phyloP scores from a whole-genome alignment of 2,329 filamentous ascomycete species.

The Botrytis galanthina region DNA sequence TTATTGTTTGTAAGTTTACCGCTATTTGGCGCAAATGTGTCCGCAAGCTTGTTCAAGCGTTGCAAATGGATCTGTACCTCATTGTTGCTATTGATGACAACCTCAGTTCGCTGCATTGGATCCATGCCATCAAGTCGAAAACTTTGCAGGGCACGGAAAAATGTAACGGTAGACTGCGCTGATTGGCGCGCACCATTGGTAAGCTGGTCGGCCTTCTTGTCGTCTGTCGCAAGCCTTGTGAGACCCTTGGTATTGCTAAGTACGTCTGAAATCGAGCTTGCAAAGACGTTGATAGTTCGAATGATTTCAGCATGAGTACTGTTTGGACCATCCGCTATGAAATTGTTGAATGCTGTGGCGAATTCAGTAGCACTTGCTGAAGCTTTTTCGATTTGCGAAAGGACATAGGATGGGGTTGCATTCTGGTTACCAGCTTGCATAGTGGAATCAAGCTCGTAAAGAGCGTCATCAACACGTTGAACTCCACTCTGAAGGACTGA shows the following conservation, averaged over 20 bases:
- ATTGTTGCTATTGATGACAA: conserved; percentile 96
- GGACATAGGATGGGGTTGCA: conserved; percentile 87
- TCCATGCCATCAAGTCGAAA: conserved; percentile 92
- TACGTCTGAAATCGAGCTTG: conserved; percentile 88
- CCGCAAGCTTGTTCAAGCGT: conserved; percentile 87
- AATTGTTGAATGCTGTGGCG: conserved; percentile 96
- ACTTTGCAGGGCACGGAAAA: conserved; percentile 91
- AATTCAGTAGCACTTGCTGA: conserved; percentile 94
- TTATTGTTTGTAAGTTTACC: conserved; percentile 73
- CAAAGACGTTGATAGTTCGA: conserved; percentile 85
- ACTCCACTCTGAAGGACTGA: conserved; percentile 92
- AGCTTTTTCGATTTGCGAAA: conserved; percentile 97
- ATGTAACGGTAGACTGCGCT: conserved; percentile 83
- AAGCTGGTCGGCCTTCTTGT: conserved; percentile 88
- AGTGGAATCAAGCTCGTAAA: conserved; percentile 94
- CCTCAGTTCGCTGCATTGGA: conserved; percentile 87
- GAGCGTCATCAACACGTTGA: conserved; percentile 88
- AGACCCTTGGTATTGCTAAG: conserved; percentile 96
- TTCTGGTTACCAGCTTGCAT: conserved; percentile 99
- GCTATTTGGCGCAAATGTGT: conserved; percentile 85
- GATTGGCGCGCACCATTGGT: conserved; percentile 80
- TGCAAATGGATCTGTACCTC: conserved; percentile 94
- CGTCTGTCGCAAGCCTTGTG: conserved; percentile 86
- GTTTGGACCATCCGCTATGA: conserved; percentile 93
- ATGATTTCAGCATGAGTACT: conserved; percentile 88